Percentiles rank a stretch among this genome's conserved stretches.
phyloP scores from a whole-genome alignment of 192 early-diverging fungal genomes.

The Coemansia pectinata region DNA sequence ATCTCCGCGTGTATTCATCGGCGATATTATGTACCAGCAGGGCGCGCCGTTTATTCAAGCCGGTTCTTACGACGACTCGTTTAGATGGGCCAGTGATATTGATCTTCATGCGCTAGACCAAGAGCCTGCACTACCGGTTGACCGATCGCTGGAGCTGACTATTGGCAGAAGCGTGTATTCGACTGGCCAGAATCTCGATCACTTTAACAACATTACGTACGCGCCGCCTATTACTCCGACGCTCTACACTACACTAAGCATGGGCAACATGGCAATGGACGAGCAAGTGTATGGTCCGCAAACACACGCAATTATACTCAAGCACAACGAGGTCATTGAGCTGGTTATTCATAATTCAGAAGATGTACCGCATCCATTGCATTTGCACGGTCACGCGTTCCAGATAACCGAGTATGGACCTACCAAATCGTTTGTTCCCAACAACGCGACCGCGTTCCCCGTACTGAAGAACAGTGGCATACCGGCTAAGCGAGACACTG shows the following conservation, averaged over 20 bases:
- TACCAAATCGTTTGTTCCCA: conserved; percentile 52
- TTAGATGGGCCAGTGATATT: conserved; percentile 34
- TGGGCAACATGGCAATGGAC: conserved; percentile 56
- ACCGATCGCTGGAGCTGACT: conserved; percentile 46
- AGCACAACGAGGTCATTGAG: conserved; percentile 64
- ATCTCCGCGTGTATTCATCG: conserved; percentile 48
- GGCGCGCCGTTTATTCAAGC: conserved; percentile 49
- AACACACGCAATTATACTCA: conserved; percentile 59
- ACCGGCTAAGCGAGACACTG: conserved; percentile 62
- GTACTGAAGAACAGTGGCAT: conserved; percentile 3
- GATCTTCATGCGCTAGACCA: conserved; percentile 54
- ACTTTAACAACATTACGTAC: conserved; percentile 73
- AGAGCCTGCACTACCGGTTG: conserved; percentile 51
- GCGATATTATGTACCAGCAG: conserved; percentile 61
- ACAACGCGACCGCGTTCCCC: conserved; percentile 12
- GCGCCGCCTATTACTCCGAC: conserved; percentile 62
- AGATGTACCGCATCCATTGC: conserved; percentile 65
- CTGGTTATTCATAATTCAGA: conserved; percentile 72
- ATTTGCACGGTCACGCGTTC: conserved; percentile 84
- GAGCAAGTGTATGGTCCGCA: conserved; percentile 64
- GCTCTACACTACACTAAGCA: conserved; percentile 63
- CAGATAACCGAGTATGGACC: conserved; percentile 59
- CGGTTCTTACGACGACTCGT: conserved; percentile 1
- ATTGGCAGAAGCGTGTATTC: conserved; percentile 57
- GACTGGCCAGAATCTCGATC: conserved; percentile 68